These are phyloP conservation scores for Aureobasidium namibiae DNA, from an alignment of 2,329 filamentous ascomycete genomes.

Conservation along the genomic window DNA sequence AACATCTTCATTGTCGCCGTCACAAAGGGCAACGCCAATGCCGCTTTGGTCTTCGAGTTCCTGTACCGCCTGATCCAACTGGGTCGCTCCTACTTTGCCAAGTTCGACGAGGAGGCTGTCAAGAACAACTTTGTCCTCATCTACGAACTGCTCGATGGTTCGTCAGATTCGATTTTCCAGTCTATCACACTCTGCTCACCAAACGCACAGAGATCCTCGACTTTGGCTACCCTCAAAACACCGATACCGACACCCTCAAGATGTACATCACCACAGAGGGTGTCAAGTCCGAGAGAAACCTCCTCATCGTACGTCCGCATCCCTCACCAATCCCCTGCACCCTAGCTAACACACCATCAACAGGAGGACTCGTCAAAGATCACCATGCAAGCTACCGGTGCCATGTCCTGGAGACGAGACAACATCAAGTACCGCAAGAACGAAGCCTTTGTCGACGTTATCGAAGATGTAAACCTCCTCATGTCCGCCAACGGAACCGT, in stretches of 20 bases:
- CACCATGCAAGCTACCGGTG: conserved; percentile 97
- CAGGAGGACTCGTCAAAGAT: conserved; percentile 88
- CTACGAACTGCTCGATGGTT: conserved; percentile 91
- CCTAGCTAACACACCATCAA: not conserved
- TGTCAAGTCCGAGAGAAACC: conserved; percentile 76
- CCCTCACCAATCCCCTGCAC: conserved; percentile 34
- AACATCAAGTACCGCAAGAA: conserved; percentile 99
- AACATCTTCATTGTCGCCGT: conserved; percentile 98
- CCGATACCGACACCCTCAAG: conserved; percentile 95
- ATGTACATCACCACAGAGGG: conserved; percentile 99
- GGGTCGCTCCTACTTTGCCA: conserved; percentile 94
- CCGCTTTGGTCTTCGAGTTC: conserved; percentile 95
- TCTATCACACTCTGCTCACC: not conserved
- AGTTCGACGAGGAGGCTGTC: conserved; percentile 97
- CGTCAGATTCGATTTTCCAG: conserved; percentile 17
- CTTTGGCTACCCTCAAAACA: conserved; percentile 98
- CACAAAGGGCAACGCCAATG: conserved; percentile 98
- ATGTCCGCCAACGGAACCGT: conserved; percentile 98
- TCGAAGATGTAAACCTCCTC: conserved; percentile 96
- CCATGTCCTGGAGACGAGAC: conserved; percentile 90
- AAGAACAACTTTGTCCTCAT: conserved; percentile 99
- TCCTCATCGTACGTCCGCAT: conserved; percentile 28
- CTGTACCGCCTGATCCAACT: conserved; percentile 84
- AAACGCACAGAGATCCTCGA: conserved; percentile 75
- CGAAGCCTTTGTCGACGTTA: conserved; percentile 97